These are phyloP conservation scores for Misopates orontium DNA, from an alignment of 257 asterid genomes.

Conservation along the genomic window DNA sequence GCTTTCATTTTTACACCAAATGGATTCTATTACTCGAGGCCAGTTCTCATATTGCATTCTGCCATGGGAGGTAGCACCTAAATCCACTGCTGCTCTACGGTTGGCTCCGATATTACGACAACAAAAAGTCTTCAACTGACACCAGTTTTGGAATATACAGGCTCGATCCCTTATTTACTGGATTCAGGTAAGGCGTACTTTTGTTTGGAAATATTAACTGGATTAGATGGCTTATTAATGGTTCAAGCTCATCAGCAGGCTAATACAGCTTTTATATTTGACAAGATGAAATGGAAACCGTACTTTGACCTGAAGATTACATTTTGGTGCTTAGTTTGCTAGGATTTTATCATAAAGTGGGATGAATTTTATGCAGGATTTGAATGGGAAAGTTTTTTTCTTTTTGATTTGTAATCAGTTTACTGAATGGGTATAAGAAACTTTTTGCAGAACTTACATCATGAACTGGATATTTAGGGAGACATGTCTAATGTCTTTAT, in stretches of 20 bases:
- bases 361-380: too few relatives aligned
- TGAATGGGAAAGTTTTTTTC: too few relatives aligned
- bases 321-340: conserved; percentile 2
- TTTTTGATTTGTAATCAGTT: too few relatives aligned
- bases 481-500: too few relatives aligned
- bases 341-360: too few relatives aligned
- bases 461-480: too few relatives aligned
- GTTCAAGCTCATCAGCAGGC: conserved; percentile 31
- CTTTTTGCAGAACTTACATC: too few relatives aligned
- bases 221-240: not conserved
- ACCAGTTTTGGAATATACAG: not conserved
- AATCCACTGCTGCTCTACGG: conserved; percentile 6
- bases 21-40: conserved; percentile 7
- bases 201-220: conserved; percentile 2
- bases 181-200: conserved; percentile 10
- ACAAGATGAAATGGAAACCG: conserved; percentile 13
- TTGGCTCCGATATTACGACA: conserved; percentile 8
- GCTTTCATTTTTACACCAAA: conserved; percentile 8
- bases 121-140: conserved; percentile 11
- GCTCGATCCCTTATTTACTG: not conserved
- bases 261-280: conserved; percentile 22
- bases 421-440: too few relatives aligned
- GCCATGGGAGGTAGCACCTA: not conserved
- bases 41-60: conserved; percentile 25
- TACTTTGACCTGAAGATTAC: conserved; percentile 26